Evolutionary conservation across 2,329 filamentous ascomycete species (phyloP), one percentile per base, ranked within the genome.

Genomic region (Periglandula ipomoeae): DNA sequence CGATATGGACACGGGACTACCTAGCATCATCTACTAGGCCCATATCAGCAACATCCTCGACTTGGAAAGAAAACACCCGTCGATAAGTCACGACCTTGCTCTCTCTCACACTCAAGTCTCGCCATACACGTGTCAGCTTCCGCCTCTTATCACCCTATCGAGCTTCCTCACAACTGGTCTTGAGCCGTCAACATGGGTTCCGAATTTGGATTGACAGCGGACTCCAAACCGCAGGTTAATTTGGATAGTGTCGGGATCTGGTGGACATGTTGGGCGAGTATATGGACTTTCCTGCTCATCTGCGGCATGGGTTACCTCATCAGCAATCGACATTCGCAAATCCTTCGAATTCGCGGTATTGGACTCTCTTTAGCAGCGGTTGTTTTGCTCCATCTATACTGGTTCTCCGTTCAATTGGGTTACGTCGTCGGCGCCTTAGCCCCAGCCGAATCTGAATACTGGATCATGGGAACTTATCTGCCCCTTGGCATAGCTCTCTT

Each of bases 401-500:
- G 67, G 68, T 47, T 65, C 6, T 59, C 64, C 1, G 66, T 65
- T 3, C 67, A 71, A 56, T 54, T 66, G 10, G 64, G 56, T 0
- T 70, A 70, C 51, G 53, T 64, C 1, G 47, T 69, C 20, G 67
- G 66, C 0, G 56, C 61, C 1, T 51, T 67, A 2, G 59, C 64
- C 23, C 73, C 78, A 0, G 74, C 73, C 44, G 65, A 72, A 10
- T 67, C 70, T 9, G 75, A 82, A 59, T 85, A 73, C 59, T 85
- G 79, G 75, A 70, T 82, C 58, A 85, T 85, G 81, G 74, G 76
- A 44, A 73, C 78, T 40, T 81, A 78, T 59, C 65, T 85, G 6
- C 82, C 81, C 5, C 72, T 79, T 43, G 81, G 81, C 27, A 78
- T 85, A 46, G 81, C 79, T 15, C 66, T 85, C 2, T 84, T 84